Base-by-base conservation (phyloP, 192 early-diverging fungal genomes). In the Phlyctochytrium planicorne region DNA sequence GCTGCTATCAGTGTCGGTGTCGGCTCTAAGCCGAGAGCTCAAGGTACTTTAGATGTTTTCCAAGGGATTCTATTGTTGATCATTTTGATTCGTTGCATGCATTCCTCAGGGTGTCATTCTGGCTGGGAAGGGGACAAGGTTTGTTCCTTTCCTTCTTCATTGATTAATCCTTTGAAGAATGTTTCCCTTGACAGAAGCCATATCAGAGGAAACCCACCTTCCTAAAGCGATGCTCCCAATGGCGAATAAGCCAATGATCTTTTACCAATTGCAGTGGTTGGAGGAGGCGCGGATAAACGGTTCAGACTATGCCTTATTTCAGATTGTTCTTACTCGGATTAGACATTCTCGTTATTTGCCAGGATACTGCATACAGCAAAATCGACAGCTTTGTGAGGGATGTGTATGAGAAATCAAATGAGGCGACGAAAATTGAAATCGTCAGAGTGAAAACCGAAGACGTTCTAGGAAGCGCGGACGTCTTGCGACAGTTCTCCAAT, bases 171-270 rank as follows among this genome's bases (percentile, higher is more conserved):
- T 24, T 6, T n/a, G 25, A 27, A 69, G 69, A 27, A 53, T 80
- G 64, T 75, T 68, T 61, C 74, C 78, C 6, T 55, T 97, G 70
- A 85, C 89, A 3, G 90, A 93, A 62, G 90, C 78, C 6, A 53
- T 97, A 69, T 84, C 89, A 3, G 90, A 93, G 62, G 90, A 89
- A 53, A 84, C 87, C 52, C 91, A 87, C 73, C 74, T 90, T 68
- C 94, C 97, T 53, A 98, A 99, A 75, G 95, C 95, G 1, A 83
- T 96, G 47, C 82, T 99, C 34, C 97, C 97, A 2, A 80, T 98
- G 35, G 95, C 90, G 0, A 96, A 96, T 73, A 90, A 91, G 72
- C 97, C 97, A 59, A 93, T 98, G 88, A 87, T 99, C 67, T 87
- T 89, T 69, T 95, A 99, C 71, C 87, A 89, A 25, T 80, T 99